Conservation (phyloP, 179 eudicot genomes). For the Kewa caespitosa region DNA sequence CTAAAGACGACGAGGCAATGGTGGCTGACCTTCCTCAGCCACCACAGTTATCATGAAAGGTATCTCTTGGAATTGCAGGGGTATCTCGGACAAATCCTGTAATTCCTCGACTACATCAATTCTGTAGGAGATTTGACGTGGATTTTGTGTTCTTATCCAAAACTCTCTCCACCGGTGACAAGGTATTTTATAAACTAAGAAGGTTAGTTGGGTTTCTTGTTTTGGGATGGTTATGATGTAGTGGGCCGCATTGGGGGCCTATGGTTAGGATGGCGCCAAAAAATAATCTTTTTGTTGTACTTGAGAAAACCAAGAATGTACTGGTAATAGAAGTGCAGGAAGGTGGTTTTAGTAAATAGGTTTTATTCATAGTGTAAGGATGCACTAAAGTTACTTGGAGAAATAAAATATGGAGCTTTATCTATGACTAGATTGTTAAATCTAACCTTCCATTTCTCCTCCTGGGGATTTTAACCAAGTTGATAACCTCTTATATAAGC, state of each 20-base stretch:
- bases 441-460: not conserved
- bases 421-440: not conserved
- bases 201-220: not conserved
- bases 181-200: not conserved
- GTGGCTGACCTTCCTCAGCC: not conserved
- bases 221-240: not conserved
- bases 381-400: not conserved
- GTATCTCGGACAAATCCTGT: not conserved
- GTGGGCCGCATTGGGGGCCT: not conserved
- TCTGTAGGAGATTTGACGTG: not conserved
- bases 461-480: not conserved
- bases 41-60: not conserved
- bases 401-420: not conserved
- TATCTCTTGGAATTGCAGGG: not conserved
- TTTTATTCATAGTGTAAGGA: not conserved
- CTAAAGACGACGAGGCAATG: not conserved
- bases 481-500: not conserved
- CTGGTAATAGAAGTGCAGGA: too few relatives aligned
- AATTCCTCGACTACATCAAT: not conserved
- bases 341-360: too few relatives aligned
- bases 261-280: not conserved
- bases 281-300: too few relatives aligned
- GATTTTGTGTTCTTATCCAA: not conserved
- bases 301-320: too few relatives aligned
- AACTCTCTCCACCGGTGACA: not conserved